Base-by-base conservation (phyloP, 345 rosid genomes). In the Geranium rotundifolium region DNA sequence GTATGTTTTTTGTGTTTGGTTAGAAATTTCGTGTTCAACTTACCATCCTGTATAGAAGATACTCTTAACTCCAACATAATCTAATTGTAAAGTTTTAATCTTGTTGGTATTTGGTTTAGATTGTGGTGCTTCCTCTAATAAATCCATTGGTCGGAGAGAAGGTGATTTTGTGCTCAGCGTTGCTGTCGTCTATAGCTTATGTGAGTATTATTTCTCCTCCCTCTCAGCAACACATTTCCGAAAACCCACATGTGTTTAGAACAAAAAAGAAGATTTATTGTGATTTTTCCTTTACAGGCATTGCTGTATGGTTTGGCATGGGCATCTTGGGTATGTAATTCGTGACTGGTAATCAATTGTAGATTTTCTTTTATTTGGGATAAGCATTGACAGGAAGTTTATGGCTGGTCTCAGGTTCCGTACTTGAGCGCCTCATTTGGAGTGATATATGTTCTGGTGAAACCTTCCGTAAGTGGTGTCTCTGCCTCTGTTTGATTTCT, bases 361-460 rank as follows among this genome's bases (percentile, higher is more conserved):
- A n/a, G 46, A 19, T n/a, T 54, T 30, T 5, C 4, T 18, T 55
- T 31, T 5, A 29, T 4, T 5, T n/a, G 57, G 27, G 1, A 5
- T 1, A 17, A 4, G n/a, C 23, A 19, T 19, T 41, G 10, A 27
- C 29, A 64, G 41, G 10, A 34, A 34, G 41, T 34, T 34, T 34
- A 34, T 4, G 50, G 41, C 54, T 9, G 5, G 37, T 54, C 69
- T 73, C 77, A 80, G 87, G 82, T 80, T 46, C 77, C 87, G 5
- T 82, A 77, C 71, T 29, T 80, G 49, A 61, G 81, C 68, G 84
- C 87, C 57, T 72, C 87, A 3, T 82, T 82, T 56, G 84, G 82
- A 66, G 84, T 79, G 27, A 74, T 82, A 66, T 72, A 80, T 18
- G 57, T 80, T 30, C 75, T 82, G 10, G 78, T 77, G 56, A 76